These are phyloP conservation scores for Lathyrus aphaca DNA, from an alignment of 306 rosid genomes.

Conservation along the genomic window DNA sequence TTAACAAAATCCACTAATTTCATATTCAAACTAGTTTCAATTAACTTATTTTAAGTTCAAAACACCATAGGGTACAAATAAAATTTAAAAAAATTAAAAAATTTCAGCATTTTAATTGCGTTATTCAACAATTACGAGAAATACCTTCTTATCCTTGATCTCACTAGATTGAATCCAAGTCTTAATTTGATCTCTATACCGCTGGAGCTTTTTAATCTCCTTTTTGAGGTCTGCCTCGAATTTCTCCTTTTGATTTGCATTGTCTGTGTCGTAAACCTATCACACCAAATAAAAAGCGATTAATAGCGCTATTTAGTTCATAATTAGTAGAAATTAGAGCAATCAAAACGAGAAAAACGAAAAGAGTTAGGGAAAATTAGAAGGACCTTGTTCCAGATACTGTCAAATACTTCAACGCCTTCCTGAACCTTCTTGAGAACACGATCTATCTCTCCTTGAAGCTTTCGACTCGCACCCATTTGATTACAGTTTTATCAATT, in stretches of 20 bases:
- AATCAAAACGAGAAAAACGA: neutral
- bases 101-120: neutral
- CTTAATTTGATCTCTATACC: conserved; percentile 93
- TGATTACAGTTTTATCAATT: conserved; percentile 10
- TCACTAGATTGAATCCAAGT: conserved; percentile 99
- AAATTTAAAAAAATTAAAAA: neutral
- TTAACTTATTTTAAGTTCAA: conserved; percentile 4
- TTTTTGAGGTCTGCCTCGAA: conserved; percentile 98
- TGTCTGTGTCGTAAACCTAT: conserved; percentile 94
- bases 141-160: conserved; percentile 93
- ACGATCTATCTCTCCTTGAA: conserved; percentile 98
- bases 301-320: neutral
- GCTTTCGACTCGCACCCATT: conserved; percentile 99
- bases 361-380: neutral
- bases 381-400: conserved; percentile 94
- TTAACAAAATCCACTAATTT: conserved; percentile 14
- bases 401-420: conserved; percentile 95
- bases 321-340: neutral
- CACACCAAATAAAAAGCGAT: neutral
- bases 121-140: neutral
- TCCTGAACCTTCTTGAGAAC: conserved; percentile 98
- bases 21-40: conserved; percentile 19
- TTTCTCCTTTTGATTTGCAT: conserved; percentile 98
- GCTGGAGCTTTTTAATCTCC: conserved; percentile 96
- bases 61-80: neutral